phyloP scores from a whole-genome alignment of 2,329 filamentous ascomycete genomes.

The Phialemoniopsis sp. region DNA sequence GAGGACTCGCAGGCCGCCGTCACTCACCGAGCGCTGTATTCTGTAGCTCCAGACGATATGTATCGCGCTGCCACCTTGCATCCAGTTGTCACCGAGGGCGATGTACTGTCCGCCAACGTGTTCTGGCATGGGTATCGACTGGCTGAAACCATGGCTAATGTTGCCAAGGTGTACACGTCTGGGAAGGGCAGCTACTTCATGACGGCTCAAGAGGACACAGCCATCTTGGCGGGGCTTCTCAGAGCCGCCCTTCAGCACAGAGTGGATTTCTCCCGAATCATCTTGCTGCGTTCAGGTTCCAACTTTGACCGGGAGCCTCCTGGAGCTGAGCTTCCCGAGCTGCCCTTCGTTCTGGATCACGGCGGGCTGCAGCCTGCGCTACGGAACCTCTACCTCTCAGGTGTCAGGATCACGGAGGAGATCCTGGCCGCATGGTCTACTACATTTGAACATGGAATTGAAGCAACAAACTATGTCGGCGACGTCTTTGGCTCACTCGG shows the following conservation, averaged over 20 bases:
- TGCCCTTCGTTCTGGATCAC: conserved; percentile 56
- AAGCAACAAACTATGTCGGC: conserved; percentile 48
- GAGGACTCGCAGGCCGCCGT: conserved; percentile 43
- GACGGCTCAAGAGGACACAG: conserved; percentile 71
- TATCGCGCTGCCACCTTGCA: conserved; percentile 36
- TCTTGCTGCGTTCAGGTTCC: conserved; percentile 64
- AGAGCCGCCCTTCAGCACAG: conserved; percentile 51
- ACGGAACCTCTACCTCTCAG: conserved; percentile 65
- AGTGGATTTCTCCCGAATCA: conserved; percentile 63
- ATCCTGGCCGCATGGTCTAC: conserved; percentile 54
- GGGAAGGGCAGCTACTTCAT: conserved; percentile 65
- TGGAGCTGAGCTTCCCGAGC: conserved; percentile 36
- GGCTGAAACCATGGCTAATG: conserved; percentile 61
- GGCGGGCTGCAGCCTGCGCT: conserved; percentile 59
- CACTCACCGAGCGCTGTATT: conserved; percentile 52
- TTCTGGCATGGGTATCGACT: conserved; percentile 64
- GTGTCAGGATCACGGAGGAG: conserved; percentile 60
- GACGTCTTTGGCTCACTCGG: conserved; percentile 69
- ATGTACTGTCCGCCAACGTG: conserved; percentile 66
- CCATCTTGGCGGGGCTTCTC: conserved; percentile 61
- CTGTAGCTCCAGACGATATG: conserved; percentile 24
- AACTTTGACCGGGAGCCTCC: conserved; percentile 69
- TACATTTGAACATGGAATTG: no score
- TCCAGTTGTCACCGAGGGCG: conserved; percentile 60
- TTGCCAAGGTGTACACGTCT: conserved; percentile 61